Evolutionary conservation across 2,329 filamentous ascomycete species (phyloP).

Genomic region (Fusarium albidum): DNA sequence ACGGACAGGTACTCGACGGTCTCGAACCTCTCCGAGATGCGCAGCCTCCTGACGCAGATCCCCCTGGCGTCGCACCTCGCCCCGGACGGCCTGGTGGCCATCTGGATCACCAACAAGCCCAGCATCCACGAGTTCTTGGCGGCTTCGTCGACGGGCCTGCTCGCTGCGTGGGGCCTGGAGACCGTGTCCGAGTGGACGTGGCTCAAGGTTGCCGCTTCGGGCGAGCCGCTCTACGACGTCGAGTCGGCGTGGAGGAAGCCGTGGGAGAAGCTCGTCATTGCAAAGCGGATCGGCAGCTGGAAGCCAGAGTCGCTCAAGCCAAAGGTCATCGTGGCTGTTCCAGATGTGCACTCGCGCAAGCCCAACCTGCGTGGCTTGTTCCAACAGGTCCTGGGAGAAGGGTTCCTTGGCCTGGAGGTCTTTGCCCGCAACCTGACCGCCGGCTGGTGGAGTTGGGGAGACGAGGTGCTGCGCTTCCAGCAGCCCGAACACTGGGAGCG

Average conservation of each 20-base stretch:
- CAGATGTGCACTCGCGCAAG: slow-evolving; percentile 81
- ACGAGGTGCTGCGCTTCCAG: slow-evolving; percentile 77
- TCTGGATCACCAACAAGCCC: slow-evolving; percentile 82
- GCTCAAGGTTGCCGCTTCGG: slow-evolving; percentile 74
- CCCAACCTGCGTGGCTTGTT: slow-evolving; percentile 73
- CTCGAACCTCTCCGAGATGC: slow-evolving; percentile 55
- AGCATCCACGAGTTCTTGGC: slow-evolving; percentile 64
- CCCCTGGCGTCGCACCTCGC: slow-evolving; percentile 65
- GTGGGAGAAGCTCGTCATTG: slow-evolving; percentile 78
- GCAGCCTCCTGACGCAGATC: slow-evolving; percentile 59
- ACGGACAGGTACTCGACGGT: slow-evolving; percentile 58
- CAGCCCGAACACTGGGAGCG: slow-evolving; percentile 59
- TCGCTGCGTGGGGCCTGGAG: slow-evolving; percentile 72
- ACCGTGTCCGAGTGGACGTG: slow-evolving; percentile 78
- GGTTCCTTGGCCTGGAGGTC: slow-evolving; percentile 72
- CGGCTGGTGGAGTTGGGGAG: slow-evolving; percentile 82
- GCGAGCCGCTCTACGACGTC: slow-evolving; percentile 70
- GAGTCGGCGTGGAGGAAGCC: slow-evolving; percentile 74
- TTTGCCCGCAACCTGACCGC: slow-evolving; percentile 78
- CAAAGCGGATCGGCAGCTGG: slow-evolving; percentile 49
- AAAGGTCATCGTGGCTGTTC: slow-evolving; percentile 73
- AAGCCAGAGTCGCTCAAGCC: slow-evolving; percentile 38
- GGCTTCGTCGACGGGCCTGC: slow-evolving; percentile 61
- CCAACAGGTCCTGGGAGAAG: slow-evolving; percentile 57
- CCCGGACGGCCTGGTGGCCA: slow-evolving; percentile 65